A percentile compares a stretch with the other conserved stretches of the same genome.
Evolutionary conservation across 352 stramenopile genomes (phyloP).

Genomic region (Pythium utonaiense): DNA sequence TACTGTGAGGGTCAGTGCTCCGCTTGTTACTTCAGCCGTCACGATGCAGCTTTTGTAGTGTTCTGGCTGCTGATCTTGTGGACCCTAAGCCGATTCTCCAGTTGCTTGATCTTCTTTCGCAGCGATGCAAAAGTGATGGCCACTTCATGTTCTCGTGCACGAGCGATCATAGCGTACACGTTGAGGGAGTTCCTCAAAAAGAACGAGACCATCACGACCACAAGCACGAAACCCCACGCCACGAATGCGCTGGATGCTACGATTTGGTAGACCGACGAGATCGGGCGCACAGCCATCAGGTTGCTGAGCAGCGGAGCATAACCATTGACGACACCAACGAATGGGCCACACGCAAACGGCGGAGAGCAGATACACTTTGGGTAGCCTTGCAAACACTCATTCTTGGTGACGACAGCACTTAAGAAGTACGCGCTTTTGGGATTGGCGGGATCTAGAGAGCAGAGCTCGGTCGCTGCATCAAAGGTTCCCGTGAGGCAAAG

Average conservation of each 20-base stretch:
- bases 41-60: not conserved
- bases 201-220: conserved; percentile 35
- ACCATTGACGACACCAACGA: conserved; percentile 34
- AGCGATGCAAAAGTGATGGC: conserved; percentile 47
- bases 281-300: conserved; percentile 26
- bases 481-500: conserved; percentile 37
- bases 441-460: conserved; percentile 26
- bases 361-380: conserved; percentile 48
- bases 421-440: conserved; percentile 47
- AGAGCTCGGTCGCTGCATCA: conserved; percentile 27
- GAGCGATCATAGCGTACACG: conserved; percentile 39
- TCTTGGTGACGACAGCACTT: not conserved
- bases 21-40: not conserved
- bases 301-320: conserved; percentile 38
- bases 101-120: conserved; percentile 58
- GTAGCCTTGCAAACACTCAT: conserved; percentile 44
- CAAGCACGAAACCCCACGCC: conserved; percentile 34
- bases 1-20: no score
- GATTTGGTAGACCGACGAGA: conserved; percentile 33
- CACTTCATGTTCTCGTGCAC: conserved; percentile 46
- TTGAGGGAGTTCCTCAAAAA: conserved; percentile 56
- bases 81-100: conserved; percentile 53
- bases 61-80: conserved; percentile 31
- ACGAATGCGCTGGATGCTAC: conserved; percentile 38
- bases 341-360: conserved; percentile 57